Evolutionary conservation across 805 yeast species (phyloP), one percentile per base, ranked within the genome.

Genomic region (Cyberlindnera amylophila): DNA sequence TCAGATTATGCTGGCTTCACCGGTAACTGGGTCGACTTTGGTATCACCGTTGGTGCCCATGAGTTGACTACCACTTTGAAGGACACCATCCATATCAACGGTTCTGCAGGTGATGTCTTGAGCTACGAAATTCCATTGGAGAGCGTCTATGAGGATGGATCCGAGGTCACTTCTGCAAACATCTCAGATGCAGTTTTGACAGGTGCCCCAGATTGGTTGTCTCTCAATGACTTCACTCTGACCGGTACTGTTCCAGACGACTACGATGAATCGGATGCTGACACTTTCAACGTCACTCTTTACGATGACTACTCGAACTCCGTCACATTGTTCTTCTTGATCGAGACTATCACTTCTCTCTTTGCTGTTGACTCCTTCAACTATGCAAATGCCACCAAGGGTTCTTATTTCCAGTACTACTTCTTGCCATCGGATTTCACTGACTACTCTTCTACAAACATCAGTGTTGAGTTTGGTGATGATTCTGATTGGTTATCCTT

Each of bases 31-130:
- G 81, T 85, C 3, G 65, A 74, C 24, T 93, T 93, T 66, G 71
- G 77, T 46, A 67, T 93, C 29, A 67, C 83, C 19, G 83, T 91
- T 29, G 99, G 99, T 32, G 96, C 95, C 9, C 96, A 93, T 61
- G 82, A 77, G 48, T 71, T 93, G 49, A 73, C 88, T 30, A 82
- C 93, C 1, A 69, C 81, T 17, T 58, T 79, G 30, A 76, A 84
- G 45, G 72, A 74, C 36, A 71, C 78, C 2, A 64, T 78, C 23
- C 62, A 70, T 17, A 69, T 86, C 44, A 85, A 86, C 53, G 90
- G 88, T 2, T 82, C 93, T 6, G 74, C 72, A 17, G 78, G 79
- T 36, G 72, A 76, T 27, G 53, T 62, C 0, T 71, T 91, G 52
- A 56, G 70, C 19, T 71, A 77, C 45, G 59, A 69, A 2, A 66